Conservation (phyloP, 768 basidiomycete genomes). For the Pisolithus sp. region DNA sequence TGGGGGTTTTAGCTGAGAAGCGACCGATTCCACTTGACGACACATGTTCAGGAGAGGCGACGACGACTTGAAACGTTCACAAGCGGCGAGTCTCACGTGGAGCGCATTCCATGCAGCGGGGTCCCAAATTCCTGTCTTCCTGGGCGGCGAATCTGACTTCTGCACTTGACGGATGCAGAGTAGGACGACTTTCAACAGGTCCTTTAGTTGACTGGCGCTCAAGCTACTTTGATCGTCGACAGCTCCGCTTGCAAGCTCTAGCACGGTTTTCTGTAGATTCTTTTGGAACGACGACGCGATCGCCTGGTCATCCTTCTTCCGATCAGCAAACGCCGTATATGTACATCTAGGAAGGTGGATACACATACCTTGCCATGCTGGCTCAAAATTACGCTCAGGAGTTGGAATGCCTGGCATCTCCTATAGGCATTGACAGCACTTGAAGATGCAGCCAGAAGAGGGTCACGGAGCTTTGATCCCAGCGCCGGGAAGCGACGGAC, state of each 20-base stretch:
- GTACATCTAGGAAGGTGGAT: not conserved
- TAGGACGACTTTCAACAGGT: slow-evolving; percentile 67
- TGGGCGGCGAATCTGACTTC: slow-evolving; percentile 35
- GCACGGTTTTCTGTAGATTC: slow-evolving; percentile 41
- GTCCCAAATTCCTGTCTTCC: slow-evolving; percentile 48
- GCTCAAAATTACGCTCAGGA: slow-evolving; percentile 59
- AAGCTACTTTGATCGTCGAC: slow-evolving; percentile 41
- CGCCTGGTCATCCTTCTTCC: slow-evolving; percentile 27
- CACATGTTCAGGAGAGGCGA: slow-evolving; percentile 56
- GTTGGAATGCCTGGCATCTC: slow-evolving; percentile 64
- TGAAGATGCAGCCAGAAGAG: slow-evolving; percentile 49
- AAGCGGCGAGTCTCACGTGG: slow-evolving; percentile 38
- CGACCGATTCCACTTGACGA: slow-evolving; percentile 46
- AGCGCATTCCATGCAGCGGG: slow-evolving; percentile 50
- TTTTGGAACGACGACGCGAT: slow-evolving; percentile 43
- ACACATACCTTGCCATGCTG: slow-evolving; percentile 28
- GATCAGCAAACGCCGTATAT: slow-evolving; percentile 6
- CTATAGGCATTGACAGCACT: slow-evolving; percentile 74
- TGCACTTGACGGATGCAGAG: slow-evolving; percentile 56
- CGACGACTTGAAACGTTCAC: slow-evolving; percentile 58
- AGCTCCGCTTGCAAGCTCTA: slow-evolving; percentile 41
- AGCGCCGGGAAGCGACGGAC: slow-evolving; percentile 55
- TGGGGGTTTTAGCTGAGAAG: slow-evolving; percentile 4
- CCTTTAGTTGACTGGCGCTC: slow-evolving; percentile 66
- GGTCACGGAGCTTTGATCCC: slow-evolving; percentile 60